Evolutionary conservation across 2,329 filamentous ascomycete species (phyloP), one percentile per base, ranked within the genome.

Genomic region (Neophaeococcomyces aloes): DNA sequence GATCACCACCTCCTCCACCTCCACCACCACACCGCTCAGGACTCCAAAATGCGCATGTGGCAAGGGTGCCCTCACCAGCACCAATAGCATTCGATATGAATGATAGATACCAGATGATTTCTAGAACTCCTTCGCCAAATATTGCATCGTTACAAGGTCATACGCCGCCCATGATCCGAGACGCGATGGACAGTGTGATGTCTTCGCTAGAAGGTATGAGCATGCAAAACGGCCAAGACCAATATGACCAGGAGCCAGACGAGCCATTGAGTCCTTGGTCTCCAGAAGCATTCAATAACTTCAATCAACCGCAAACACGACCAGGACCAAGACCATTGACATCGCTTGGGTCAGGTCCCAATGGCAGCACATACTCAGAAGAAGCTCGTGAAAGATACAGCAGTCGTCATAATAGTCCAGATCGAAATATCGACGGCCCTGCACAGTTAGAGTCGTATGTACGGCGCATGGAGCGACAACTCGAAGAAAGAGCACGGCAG

Each of bases 181-280:
- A 88, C 61, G 91, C 91, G 1, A 98, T 98, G 87, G 89, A 96
- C 58, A 89, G 93, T 62, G 88, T 98, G 3, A 95, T 96, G 78
- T 86, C 91, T 52, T 93, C 91, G 44, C 65, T 98, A 33, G 82
- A 94, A 58, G 87, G 88, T 48, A 85, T 98, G 70, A 81, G 81
- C 14, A 70, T 81, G 54, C 31, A 34, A 69, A 75, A 32, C 72
- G 73, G 44, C 66, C 72, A 17, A 63, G 59, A 8, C 61, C 66
- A 23, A 14, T 30, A 42, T 27, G 69, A 69, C 49, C 56, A 69
- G 11, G 72, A 75, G 27, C 72, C 77, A 1, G 71, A 77, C 32
- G 67, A 73, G 1, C 68, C 75, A 1, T 63, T 79, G 7, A 78
- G 86, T 57, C 81, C 87, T 3, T 98, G 91, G 91, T 91, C 87